Evolutionary conservation across 176 grass and related monocot genomes (phyloP).

Genomic region (Guadua angustifolia): DNA sequence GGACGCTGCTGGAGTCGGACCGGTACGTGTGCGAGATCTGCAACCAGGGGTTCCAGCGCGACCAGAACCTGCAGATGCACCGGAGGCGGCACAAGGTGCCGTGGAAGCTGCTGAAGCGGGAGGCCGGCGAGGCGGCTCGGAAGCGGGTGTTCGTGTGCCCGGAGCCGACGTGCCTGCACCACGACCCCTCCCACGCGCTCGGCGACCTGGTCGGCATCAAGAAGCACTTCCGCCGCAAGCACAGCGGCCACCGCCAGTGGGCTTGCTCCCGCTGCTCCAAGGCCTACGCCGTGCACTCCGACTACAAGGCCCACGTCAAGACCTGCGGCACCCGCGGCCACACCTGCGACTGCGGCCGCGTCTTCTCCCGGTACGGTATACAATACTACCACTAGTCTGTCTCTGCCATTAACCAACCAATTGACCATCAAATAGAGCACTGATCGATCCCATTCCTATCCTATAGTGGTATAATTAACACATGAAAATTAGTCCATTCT

Average conservation of each 20-base stretch:
- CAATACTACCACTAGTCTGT: not conserved
- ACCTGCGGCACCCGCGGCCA: slow-evolving; percentile 80
- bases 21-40: slow-evolving; percentile 89
- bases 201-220: slow-evolving; percentile 81
- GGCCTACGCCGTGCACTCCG: slow-evolving; percentile 89
- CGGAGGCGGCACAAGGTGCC: slow-evolving; percentile 88
- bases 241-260: slow-evolving; percentile 82
- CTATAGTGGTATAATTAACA: not conserved
- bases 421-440: slow-evolving; percentile 1
- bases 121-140: slow-evolving; percentile 54
- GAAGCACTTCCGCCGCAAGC: slow-evolving; percentile 94
- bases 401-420: not conserved
- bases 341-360: slow-evolving; percentile 87
- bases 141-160: slow-evolving; percentile 92
- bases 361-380: slow-evolving; percentile 70
- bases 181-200: slow-evolving; percentile 80
- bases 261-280: slow-evolving; percentile 76
- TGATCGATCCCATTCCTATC: not conserved
- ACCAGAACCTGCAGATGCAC: slow-evolving; percentile 95
- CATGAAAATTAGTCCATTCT: slow-evolving; percentile 3
- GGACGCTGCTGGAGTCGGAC: slow-evolving; percentile 82
- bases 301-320: slow-evolving; percentile 97
- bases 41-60: slow-evolving; percentile 86
- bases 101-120: slow-evolving; percentile 84
- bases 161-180: slow-evolving; percentile 88